Evolutionary conservation across 352 stramenopile genomes (phyloP), one percentile per base, ranked within the genome.

Genomic region (Globisporangium splendens): DNA sequence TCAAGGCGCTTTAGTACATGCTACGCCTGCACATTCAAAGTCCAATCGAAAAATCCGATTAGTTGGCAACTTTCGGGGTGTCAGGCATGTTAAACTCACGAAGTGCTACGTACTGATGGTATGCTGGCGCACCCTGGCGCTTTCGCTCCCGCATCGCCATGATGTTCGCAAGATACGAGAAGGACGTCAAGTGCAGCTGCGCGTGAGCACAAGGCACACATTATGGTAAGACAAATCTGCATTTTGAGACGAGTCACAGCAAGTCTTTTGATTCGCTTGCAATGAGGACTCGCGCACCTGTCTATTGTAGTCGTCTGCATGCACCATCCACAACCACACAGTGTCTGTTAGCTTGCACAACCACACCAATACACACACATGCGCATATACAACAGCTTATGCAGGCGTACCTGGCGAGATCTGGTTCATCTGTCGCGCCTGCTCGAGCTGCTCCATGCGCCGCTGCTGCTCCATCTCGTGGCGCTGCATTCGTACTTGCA

Each of bases 81-180:
- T 41, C 28, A 11, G 12, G n/a, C 17, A 13, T 1, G 49, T 14
- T 7, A 35, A 33, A 63, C 56, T 18, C 13, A 53, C 59, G 17
- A 53, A 41, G 8, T 24, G 18, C 15, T 51, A 67, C 65, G 33
- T 60, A 72, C 22, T 65, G 65, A 33, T 61, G 61, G 21, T 68
- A 61, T 5, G 59, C 42, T 12, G 59, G 53, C 62, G 42, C 55
- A 22, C 60, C 71, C 50, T 64, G 58, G 21, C 68, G 61, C 51
- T 79, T 75, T 28, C 69, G 70, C 56, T 77, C 70, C 43, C 73
- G 68, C 22, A 72, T 66, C n/a, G 73, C 73, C 65, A 83, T 77
- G 52, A 83, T 72, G 60, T 79, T 83, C 8, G 73, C 73, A 12
- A 83, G 59, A 48, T 76, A 83, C 50, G 73, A 73, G 49, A 83